A percentile compares a stretch with the other conserved stretches of the same genome.
Conservation (phyloP, 495 filamentous ascomycete species). For the Aspergillus steynii region DNA sequence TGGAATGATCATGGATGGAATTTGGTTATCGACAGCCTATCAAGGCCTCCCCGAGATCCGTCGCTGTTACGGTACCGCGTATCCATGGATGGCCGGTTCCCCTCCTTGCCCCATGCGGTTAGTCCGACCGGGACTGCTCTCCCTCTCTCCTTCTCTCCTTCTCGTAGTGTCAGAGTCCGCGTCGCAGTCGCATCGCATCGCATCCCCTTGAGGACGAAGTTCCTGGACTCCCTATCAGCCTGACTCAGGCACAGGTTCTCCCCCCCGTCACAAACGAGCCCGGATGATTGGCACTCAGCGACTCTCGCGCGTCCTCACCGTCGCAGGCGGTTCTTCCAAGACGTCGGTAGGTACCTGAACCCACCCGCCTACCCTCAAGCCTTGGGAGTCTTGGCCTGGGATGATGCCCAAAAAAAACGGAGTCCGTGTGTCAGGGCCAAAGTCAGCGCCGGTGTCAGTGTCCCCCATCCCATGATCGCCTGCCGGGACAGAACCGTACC, state of each 20-base stretch:
- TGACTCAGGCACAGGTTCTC: slow-evolving; percentile 13
- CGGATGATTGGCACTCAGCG: slow-evolving; percentile 13
- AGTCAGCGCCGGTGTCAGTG: slow-evolving; percentile 12
- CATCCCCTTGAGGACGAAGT: background rate
- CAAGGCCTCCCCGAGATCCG: slow-evolving; percentile 10
- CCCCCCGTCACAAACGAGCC: slow-evolving; percentile 6
- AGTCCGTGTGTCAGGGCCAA: slow-evolving; percentile 23
- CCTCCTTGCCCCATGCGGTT: background rate
- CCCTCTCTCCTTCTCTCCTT: slow-evolving; percentile 1
- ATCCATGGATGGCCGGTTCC: no score
- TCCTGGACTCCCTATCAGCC: slow-evolving; percentile 4
- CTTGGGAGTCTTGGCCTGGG: slow-evolving; percentile 6
- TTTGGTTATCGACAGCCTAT: slow-evolving; percentile 29
- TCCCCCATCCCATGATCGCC: slow-evolving; percentile 26
- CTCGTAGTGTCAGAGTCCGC: background rate
- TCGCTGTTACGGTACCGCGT: slow-evolving; percentile 7
- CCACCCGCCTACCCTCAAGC: background rate
- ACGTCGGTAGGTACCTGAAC: slow-evolving; percentile 13
- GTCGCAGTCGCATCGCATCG: background rate
- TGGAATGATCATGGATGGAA: no score
- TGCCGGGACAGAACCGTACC: slow-evolving; percentile 19
- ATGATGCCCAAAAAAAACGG: slow-evolving; percentile 26
- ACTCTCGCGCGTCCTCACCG: background rate
- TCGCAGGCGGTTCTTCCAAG: background rate
- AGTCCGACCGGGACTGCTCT: background rate